phyloP scores from a whole-genome alignment of 2,329 filamentous ascomycete genomes.

The Colletotrichum tanaceti region DNA sequence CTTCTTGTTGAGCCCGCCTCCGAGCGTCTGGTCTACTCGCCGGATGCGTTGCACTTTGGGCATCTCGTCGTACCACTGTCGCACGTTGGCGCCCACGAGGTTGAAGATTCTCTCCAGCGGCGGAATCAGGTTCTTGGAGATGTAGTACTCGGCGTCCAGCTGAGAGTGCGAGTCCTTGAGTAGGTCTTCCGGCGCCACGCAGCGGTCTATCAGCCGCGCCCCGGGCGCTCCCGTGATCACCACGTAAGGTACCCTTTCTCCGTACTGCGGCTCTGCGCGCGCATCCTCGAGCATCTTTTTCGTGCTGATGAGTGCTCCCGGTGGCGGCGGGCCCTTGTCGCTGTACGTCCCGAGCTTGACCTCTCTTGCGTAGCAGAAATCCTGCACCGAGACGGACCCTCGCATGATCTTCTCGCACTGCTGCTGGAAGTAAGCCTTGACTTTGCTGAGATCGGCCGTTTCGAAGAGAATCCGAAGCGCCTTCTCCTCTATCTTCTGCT shows the following conservation, averaged over 20 bases:
- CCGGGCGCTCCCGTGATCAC: constrained; percentile 90
- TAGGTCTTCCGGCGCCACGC: constrained; percentile 86
- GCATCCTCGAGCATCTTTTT: constrained; percentile 88
- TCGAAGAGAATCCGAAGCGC: constrained; percentile 89
- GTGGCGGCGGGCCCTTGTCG: constrained; percentile 81
- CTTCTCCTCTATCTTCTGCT: constrained; percentile 97
- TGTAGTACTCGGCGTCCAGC: constrained; percentile 96
- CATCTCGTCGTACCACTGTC: constrained; percentile 96
- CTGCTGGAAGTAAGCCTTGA: constrained; percentile 89
- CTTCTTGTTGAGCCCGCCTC: constrained; percentile 49
- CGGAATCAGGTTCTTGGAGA: constrained; percentile 93
- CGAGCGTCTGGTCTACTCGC: constrained; percentile 61
- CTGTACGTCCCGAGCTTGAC: constrained; percentile 91
- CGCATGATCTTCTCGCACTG: constrained; percentile 95
- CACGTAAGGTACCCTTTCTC: constrained; percentile 94
- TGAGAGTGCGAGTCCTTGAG: constrained; percentile 80
- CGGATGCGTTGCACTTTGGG: constrained; percentile 86
- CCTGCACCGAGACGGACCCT: constrained; percentile 87
- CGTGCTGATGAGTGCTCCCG: constrained; percentile 89
- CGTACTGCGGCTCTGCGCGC: constrained; percentile 90
- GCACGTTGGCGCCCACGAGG: constrained; percentile 90
- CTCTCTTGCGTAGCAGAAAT: constrained; percentile 95
- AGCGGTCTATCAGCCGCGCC: constrained; percentile 86
- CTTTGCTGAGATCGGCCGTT: constrained; percentile 86
- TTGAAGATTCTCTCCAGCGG: constrained; percentile 97